phyloP scores from a whole-genome alignment of 345 rosid species.

The Barbarea vulgaris region DNA sequence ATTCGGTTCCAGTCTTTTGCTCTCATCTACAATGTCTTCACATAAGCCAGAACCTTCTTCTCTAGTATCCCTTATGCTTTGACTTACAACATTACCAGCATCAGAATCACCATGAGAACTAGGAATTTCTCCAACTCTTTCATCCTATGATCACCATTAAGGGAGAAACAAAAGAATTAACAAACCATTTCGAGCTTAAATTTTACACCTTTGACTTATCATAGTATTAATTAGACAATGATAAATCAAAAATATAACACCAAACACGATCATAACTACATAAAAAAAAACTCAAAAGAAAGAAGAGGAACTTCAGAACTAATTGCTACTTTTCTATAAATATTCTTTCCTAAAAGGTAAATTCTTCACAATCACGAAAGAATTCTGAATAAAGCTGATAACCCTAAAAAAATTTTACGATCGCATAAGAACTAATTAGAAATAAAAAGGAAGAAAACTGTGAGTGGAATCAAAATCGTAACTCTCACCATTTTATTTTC shows the following conservation, averaged over 20 bases:
- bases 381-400: neutral
- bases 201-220: slow-evolving; percentile 8
- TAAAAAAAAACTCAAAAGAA: neutral
- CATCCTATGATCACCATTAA: slow-evolving; percentile 38
- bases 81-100: slow-evolving; percentile 8
- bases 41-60: slow-evolving; percentile 17
- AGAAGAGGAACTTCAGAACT: neutral
- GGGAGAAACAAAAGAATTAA: neutral
- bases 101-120: slow-evolving; percentile 15
- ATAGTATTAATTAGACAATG: neutral
- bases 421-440: no score
- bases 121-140: neutral
- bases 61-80: slow-evolving; percentile 9
- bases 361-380: neutral
- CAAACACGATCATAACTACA: slow-evolving; percentile 13
- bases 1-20: slow-evolving; percentile 4
- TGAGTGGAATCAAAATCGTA: no score
- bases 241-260: neutral
- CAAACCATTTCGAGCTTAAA: slow-evolving; percentile 17
- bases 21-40: slow-evolving; percentile 22
- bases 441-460: no score
- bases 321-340: neutral
- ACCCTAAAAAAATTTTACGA: no score
- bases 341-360: neutral
- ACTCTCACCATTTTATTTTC: no score